Base-by-base conservation (phyloP, 257 asterid species). In the Plantago elongata region DNA sequence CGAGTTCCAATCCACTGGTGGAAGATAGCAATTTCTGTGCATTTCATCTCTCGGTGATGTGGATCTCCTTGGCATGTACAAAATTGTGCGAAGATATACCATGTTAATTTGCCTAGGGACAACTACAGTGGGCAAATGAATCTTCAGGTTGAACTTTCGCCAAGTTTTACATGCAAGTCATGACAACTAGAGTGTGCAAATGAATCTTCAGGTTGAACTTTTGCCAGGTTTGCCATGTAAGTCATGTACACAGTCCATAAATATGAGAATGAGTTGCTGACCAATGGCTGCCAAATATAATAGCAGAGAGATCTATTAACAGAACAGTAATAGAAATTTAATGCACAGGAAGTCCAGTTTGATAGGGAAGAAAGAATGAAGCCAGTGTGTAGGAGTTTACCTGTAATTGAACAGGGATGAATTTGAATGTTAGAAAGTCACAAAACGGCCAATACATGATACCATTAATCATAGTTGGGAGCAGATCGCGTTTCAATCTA, bases 361-460 rank as follows among this genome's bases (percentile, higher is more conserved):
- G 37, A 44, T 43, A 40, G 13, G 47, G 43, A 58, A 37, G 51
- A 18, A 37, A n/a, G 37, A 60, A 47, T 27, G 18, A 13, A 58
- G 5, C 12, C 22, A 15, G 45, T 9, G 22, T 29, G 49, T 9
- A 49, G 47, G 0, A 59, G 11, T 74, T 69, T 56, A 92, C 97
- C 90, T 92, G 97, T 57, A 92, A 74, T 70, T 86, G 85, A 75
- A 89, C 86, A 1, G 96, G 95, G 69, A 86, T 65, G 78, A 89
- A 92, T 73, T 67, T 92, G 88, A 92, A 92, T 13, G 95, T 86
- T 49, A 92, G 13, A 37, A 84, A 92, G 75, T 92, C 99, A 72
- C 96, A 92, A 12, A 77, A 9, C 2, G 98, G 98, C 97, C 98
- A 92, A 71, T 86, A 92, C 98, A 89, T 86, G 17, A 75, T 48